Conservation (phyloP, 1,284 basidiomycete genomes). For the Moesziomyces parantarcticus region DNA sequence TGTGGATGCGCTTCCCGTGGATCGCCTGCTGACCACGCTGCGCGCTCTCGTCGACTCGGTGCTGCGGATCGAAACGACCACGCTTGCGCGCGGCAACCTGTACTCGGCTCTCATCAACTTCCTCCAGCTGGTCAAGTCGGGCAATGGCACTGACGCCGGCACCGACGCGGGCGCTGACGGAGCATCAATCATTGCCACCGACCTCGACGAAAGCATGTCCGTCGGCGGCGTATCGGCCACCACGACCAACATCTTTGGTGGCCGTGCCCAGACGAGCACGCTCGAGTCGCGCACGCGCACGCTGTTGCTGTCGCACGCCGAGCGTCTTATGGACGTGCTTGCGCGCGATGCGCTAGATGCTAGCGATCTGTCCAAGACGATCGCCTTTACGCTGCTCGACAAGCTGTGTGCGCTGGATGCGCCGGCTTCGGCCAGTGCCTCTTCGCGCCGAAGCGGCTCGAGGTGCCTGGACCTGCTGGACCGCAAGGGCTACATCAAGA, state of each 20-base stretch:
- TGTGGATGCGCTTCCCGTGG: constrained; percentile 67
- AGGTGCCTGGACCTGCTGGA: constrained; percentile 76
- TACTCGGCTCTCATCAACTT: constrained; percentile 91
- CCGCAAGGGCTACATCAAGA: constrained; percentile 81
- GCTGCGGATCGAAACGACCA: constrained; percentile 80
- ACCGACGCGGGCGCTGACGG: constrained; percentile 50
- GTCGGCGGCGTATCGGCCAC: constrained; percentile 44
- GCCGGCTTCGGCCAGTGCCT: constrained; percentile 37
- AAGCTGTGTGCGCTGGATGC: constrained; percentile 72
- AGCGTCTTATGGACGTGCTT: constrained; percentile 80
- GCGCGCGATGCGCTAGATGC: constrained; percentile 92
- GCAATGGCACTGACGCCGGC: constrained; percentile 13
- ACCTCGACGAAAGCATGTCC: constrained; percentile 49
- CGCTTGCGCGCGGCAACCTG: constrained; percentile 94
- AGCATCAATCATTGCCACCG: constrained; percentile 45
- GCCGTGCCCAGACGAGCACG: constrained; percentile 52
- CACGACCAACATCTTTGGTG: constrained; percentile 32
- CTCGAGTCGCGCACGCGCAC: constrained; percentile 74
- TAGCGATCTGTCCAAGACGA: constrained; percentile 94
- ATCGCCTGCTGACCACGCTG: constrained; percentile 81
- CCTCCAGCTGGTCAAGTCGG: constrained; percentile 74
- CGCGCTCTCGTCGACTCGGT: constrained; percentile 81
- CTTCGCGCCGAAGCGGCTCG: constrained; percentile 47
- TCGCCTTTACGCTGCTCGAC: constrained; percentile 87
- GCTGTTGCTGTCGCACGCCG: constrained; percentile 73